These are phyloP conservation scores for Trematosphaeria pertusa DNA, from an alignment of 2,329 filamentous ascomycete species.

Conservation along the genomic window DNA sequence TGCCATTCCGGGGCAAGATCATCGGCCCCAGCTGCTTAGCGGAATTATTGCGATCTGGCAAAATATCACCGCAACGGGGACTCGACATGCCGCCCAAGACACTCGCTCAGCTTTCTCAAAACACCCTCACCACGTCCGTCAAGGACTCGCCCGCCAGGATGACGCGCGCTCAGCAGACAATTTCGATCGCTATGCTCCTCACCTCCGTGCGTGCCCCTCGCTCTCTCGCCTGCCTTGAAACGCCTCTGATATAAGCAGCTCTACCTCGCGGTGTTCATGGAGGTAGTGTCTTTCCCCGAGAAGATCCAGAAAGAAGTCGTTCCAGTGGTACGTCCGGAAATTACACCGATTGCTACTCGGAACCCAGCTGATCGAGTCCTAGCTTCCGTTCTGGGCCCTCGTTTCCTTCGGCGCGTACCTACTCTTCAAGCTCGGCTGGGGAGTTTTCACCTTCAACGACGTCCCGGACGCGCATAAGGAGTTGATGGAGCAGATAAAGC, in stretches of 20 bases:
- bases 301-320: slow-evolving; percentile 84
- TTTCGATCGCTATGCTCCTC: slow-evolving; percentile 85
- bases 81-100: slow-evolving; percentile 3
- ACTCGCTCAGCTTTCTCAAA: neutral
- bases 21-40: no score
- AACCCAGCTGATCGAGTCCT: neutral
- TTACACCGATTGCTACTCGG: neutral
- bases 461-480: slow-evolving; percentile 90
- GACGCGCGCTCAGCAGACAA: slow-evolving; percentile 93
- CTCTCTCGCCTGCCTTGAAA: slow-evolving; percentile 18
- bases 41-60: no score
- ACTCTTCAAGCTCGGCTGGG: slow-evolving; percentile 88
- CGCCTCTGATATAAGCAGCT: slow-evolving; percentile 63
- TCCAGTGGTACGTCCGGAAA: slow-evolving; percentile 74
- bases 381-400: slow-evolving; percentile 93
- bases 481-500: slow-evolving; percentile 82
- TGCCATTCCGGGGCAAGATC: no score
- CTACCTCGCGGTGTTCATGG: slow-evolving; percentile 85
- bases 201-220: slow-evolving; percentile 72
- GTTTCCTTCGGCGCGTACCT: slow-evolving; percentile 92
- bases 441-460: slow-evolving; percentile 96
- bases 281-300: slow-evolving; percentile 79
- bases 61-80: no score
- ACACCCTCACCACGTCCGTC: slow-evolving; percentile 1
- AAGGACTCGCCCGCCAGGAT: slow-evolving; percentile 60